Percentiles rank a stretch among this genome's conserved stretches.
These are phyloP conservation scores for Volvox reticuliferus DNA, from an alignment of 139 green algal genomes.

Conservation along the genomic window DNA sequence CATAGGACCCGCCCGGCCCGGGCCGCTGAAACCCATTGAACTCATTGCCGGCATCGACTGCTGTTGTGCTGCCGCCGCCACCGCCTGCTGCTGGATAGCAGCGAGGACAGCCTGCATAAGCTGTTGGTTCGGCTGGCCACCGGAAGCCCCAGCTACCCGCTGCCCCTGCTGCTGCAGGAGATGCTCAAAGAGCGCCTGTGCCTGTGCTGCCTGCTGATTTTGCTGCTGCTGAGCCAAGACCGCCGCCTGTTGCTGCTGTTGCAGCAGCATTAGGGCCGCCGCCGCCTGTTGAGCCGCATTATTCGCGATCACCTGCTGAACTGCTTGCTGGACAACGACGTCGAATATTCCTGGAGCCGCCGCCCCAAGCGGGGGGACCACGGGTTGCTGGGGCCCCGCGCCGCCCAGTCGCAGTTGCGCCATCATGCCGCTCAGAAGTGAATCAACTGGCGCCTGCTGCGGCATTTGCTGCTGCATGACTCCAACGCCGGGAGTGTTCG, in stretches of 20 bases:
- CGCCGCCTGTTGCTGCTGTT: constrained; percentile 35
- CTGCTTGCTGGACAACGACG: constrained; percentile 17
- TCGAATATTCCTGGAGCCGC: neutral
- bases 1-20: neutral
- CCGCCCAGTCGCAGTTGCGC: constrained; percentile 21
- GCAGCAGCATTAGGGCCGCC: neutral
- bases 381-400: neutral
- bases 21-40: neutral
- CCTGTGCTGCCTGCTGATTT: constrained; percentile 13
- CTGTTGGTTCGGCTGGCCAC: neutral
- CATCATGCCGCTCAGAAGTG: constrained; percentile 6
- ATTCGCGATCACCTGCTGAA: constrained; percentile 47
- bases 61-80: neutral
- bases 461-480: neutral
- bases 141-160: neutral
- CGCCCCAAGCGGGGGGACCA: neutral
- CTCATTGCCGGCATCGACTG: neutral
- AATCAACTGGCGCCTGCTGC: neutral
- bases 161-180: constrained; percentile 13
- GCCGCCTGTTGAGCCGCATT: constrained; percentile 44
- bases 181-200: constrained; percentile 24
- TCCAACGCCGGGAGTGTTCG: neutral
- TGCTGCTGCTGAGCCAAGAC: constrained; percentile 20
- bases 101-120: constrained; percentile 25
- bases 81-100: constrained; percentile 35